Evolutionary conservation across 768 basidiomycete species (phyloP).

Genomic region (Scleroderma bovista): DNA sequence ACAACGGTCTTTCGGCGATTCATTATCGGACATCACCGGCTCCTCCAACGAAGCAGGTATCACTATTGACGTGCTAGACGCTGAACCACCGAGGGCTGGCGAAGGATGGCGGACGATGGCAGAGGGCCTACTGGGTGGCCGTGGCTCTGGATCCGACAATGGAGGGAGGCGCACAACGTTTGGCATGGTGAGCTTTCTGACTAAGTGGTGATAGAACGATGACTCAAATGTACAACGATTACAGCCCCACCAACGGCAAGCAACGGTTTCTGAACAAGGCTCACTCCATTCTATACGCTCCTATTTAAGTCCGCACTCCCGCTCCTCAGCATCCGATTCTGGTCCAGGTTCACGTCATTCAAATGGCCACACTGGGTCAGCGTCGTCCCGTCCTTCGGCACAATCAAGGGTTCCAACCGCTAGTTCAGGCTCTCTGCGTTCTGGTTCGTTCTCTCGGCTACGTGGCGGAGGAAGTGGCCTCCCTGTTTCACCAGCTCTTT

Average conservation of each 20-base stretch:
- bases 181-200: slow-evolving; percentile 47
- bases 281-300: slow-evolving; percentile 64
- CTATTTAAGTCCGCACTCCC: slow-evolving; percentile 43
- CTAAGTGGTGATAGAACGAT: background rate
- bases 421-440: slow-evolving; percentile 32
- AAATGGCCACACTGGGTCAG: slow-evolving; percentile 43
- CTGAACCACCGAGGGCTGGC: slow-evolving; percentile 58
- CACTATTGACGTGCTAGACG: slow-evolving; percentile 59
- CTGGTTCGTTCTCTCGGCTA: slow-evolving; percentile 40
- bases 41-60: slow-evolving; percentile 29
- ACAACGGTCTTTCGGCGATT: slow-evolving; percentile 31
- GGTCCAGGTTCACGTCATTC: slow-evolving; percentile 42
- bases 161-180: slow-evolving; percentile 50
- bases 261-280: slow-evolving; percentile 51
- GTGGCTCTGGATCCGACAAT: slow-evolving; percentile 12
- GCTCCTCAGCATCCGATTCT: slow-evolving; percentile 45
- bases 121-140: slow-evolving; percentile 17
- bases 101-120: slow-evolving; percentile 58
- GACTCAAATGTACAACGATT: slow-evolving; percentile 7
- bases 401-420: slow-evolving; percentile 33
- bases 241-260: slow-evolving; percentile 40
- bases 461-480: slow-evolving; percentile 30
- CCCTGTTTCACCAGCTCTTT: slow-evolving; percentile 43
- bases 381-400: slow-evolving; percentile 49
- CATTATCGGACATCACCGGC: slow-evolving; percentile 27